Evolutionary conservation across 768 basidiomycete species (phyloP), one percentile per base, ranked within the genome.

Genomic region (Cubamyces lactineus): DNA sequence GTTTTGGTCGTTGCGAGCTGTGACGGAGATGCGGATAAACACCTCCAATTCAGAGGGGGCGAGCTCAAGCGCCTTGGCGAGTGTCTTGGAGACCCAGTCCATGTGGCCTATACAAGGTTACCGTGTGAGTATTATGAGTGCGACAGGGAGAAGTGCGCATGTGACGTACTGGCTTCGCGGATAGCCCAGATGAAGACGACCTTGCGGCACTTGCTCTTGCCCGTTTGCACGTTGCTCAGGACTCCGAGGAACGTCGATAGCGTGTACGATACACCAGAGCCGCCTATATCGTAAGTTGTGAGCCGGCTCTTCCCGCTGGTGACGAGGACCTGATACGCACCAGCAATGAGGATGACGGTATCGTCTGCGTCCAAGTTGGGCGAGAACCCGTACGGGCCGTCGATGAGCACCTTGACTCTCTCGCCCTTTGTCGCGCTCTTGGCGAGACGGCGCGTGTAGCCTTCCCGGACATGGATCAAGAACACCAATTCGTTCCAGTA

Each of bases 331-430:
- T 9, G 24, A 6, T 13, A 41, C 57, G 11, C 45, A 59, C 57
- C 82, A 43, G 82, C 79, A 53, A 86, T 71, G 6, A 87, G 72
- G 5, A 86, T 71, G 0, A 81, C 77, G 2, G 78, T 80, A 13
- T 82, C 77, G 53, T 77, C 84, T 1, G 71, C 70, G 3, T 66
- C 66, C 43, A 85, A 65, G 43, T 75, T 69, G 0, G 81, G 81
- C 0, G 79, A 75, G 0, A 69, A 66, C 2, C 85, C 80, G 60
- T 86, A 87, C 5, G 86, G 86, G 2, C 86, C 86, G 38, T 89
- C 87, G 2, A 90, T 63, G 39, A 84, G 77, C 11, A 84, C 79
- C 28, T 78, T 77, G 42, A 83, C 72, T 13, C 69, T 69, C 43
- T 67, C 65, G 3, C 72, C 71, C 24, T 60, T 69, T 16, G 49